Evolutionary conservation across 2,329 filamentous ascomycete genomes (phyloP), one percentile per base, ranked within the genome.

Genomic region (Fusarium metavorans): DNA sequence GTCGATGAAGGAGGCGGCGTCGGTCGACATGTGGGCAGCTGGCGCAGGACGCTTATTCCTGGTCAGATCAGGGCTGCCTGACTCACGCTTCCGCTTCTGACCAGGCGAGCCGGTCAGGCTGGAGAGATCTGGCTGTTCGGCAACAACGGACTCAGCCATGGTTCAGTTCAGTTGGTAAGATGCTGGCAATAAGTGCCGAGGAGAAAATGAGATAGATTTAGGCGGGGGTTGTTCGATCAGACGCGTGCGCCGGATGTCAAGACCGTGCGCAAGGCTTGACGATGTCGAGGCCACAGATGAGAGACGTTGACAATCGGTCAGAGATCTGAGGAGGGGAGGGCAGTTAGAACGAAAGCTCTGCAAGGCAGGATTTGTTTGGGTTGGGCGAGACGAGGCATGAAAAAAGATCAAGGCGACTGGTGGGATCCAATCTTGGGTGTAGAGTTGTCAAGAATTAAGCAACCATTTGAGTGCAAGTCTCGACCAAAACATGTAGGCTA

Each of bases 21-120:
- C 86, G 76, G 84, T 82, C 2, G 84, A 81, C 83, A 88, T 87
- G 68, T 84, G 78, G 6, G 85, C 84, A 8, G 84, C 79, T 11
- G 87, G 85, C 11, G 83, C 84, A 64, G 83, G 82, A 35, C 88
- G 88, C 80, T 90, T 91, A 45, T 83, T 82, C 23, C 88, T 86
- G 48, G 87, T 84, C 6, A 84, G 81, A 61, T 86, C 87, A 9
- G 88, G 87, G 39, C 86, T 89, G 64, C 87, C 87, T 25, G 82
- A 81, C 66, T 85, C 84, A 63, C 89, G 88, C 83, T 91, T 91
- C 69, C 89, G 84, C 82, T 91, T 91, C 78, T 87, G 85, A 18
- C 82, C 82, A 13, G 88, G 87, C 64, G 85, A 84, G 74, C 82
- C 78, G 64, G 82, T 73, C 77, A 84, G 70, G 75, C 82, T 80